Conservation (phyloP, 176 grass and related monocot species). For the Musa schizocarpa region DNA sequence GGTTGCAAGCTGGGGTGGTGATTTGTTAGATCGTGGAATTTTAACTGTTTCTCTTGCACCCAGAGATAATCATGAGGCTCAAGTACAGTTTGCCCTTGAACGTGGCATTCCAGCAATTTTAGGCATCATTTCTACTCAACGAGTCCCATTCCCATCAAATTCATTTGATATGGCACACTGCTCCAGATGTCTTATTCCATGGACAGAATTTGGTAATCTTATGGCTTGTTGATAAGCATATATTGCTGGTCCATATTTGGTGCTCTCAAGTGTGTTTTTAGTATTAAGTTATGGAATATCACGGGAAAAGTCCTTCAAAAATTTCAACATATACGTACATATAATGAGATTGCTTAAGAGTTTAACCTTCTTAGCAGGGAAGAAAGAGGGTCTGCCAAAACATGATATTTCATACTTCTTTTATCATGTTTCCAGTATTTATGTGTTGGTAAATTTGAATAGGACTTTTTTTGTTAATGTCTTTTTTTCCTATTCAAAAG, state of each 20-base stretch:
- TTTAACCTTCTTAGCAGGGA: too few relatives aligned
- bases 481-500: too few relatives aligned
- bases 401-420: too few relatives aligned
- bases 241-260: not conserved
- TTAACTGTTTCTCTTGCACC: constrained; percentile 77
- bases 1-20: constrained; percentile 85
- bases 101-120: constrained; percentile 92
- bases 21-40: constrained; percentile 61
- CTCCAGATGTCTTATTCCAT: constrained; percentile 80
- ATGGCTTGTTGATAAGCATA: not conserved
- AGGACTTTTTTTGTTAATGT: too few relatives aligned
- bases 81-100: constrained; percentile 98
- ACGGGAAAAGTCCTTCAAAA: too few relatives aligned
- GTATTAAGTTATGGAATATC: too few relatives aligned
- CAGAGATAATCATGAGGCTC: constrained; percentile 91
- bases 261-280: not conserved
- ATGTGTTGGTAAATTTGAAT: not conserved
- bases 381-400: too few relatives aligned
- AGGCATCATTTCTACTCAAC: constrained; percentile 90
- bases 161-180: constrained; percentile 91
- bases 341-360: not conserved
- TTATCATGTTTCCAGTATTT: not conserved
- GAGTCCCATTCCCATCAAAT: constrained; percentile 61
- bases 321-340: too few relatives aligned
- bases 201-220: constrained; percentile 68